Evolutionary conservation across 2,329 filamentous ascomycete species (phyloP).

Genomic region (Lachnellula cervina): DNA sequence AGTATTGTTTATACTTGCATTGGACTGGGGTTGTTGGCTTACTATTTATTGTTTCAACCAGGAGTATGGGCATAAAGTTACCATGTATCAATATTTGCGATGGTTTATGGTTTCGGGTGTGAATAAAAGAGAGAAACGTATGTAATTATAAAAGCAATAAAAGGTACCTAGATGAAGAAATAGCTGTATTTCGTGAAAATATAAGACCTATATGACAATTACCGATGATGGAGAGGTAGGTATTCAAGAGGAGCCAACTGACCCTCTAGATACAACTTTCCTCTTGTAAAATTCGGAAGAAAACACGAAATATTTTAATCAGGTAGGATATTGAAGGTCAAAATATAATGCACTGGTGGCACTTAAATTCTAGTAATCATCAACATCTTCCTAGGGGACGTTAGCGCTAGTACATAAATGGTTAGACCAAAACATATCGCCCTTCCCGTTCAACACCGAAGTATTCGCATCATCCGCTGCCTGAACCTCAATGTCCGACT

Average conservation of each 20-base stretch:
- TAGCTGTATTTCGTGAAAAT: no score
- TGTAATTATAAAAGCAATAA: slow-evolving; percentile 14
- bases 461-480: background rate
- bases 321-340: no score
- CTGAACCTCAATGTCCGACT: background rate
- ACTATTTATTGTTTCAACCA: background rate
- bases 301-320: no score
- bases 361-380: no score
- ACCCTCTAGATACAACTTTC: no score
- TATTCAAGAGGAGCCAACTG: no score
- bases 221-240: no score
- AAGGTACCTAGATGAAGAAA: background rate
- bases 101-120: slow-evolving; percentile 6
- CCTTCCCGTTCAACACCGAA: background rate
- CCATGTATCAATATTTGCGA: slow-evolving; percentile 13
- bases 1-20: slow-evolving; percentile 20
- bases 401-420: no score
- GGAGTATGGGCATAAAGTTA: slow-evolving; percentile 3
- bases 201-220: no score
- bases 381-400: no score
- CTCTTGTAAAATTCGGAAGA: no score
- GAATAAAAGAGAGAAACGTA: background rate
- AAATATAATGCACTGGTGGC: no score
- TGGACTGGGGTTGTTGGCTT: slow-evolving; percentile 7
- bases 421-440: background rate